phyloP scores from a whole-genome alignment of 2,329 filamentous ascomycete genomes.

The Xylaria sp. region DNA sequence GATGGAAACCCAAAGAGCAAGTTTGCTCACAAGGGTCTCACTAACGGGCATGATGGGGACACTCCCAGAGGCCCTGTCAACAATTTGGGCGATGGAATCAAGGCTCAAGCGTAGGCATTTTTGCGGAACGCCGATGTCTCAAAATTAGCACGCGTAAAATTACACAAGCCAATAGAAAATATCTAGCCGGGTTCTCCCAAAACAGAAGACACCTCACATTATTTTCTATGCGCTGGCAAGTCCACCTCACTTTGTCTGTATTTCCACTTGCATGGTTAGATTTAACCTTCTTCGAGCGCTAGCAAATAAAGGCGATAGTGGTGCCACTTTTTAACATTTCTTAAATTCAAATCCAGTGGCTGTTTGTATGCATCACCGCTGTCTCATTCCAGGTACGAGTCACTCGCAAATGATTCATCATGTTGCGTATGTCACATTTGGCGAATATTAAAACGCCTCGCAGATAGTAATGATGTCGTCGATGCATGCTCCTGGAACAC shows the following conservation, averaged over 20 bases:
- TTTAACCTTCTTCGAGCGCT: neutral
- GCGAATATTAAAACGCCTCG: neutral
- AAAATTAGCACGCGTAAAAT: neutral
- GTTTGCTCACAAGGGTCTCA: slow-evolving; percentile 28
- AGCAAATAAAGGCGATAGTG: neutral
- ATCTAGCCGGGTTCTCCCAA: no score
- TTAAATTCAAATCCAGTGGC: no score
- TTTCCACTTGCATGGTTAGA: neutral
- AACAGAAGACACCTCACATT: neutral
- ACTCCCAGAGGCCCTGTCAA: slow-evolving; percentile 20
- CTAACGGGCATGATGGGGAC: slow-evolving; percentile 23
- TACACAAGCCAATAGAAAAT: neutral
- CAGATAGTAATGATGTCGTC: slow-evolving; percentile 6
- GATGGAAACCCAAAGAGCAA: slow-evolving; percentile 29
- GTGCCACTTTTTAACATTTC: neutral
- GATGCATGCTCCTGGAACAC: neutral
- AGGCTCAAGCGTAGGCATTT: slow-evolving; percentile 41
- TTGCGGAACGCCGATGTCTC: neutral
- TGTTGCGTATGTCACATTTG: neutral
- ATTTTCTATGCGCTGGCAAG: neutral
- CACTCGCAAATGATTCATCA: slow-evolving; percentile 1
- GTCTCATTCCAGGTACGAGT: neutral
- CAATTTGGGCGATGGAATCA: slow-evolving; percentile 37
- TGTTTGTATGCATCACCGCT: neutral
- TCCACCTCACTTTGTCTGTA: neutral